phyloP scores from a whole-genome alignment of 2,329 filamentous ascomycete genomes.

The Parastagonospora avenae region DNA sequence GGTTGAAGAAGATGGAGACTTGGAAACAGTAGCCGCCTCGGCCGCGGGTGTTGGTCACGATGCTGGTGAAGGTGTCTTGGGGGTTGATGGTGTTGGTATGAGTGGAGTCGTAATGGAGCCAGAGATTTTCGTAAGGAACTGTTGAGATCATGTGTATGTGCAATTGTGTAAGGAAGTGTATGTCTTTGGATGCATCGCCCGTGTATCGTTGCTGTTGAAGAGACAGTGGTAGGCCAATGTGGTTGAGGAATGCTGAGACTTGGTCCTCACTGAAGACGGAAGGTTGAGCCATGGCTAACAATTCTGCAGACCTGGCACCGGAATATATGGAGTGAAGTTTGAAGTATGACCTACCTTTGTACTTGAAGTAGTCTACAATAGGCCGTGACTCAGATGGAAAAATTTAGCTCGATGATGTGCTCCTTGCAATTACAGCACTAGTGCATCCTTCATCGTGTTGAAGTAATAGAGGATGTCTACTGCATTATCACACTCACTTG shows the following conservation, averaged over 20 bases:
- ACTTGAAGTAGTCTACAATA: background rate
- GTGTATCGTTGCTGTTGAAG: conserved; percentile 12
- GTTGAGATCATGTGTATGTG: conserved; percentile 56
- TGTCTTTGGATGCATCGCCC: conserved; percentile 16
- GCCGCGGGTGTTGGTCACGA: conserved; percentile 50
- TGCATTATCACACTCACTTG: no score
- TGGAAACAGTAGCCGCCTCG: conserved; percentile 68
- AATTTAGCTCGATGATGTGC: conserved; percentile 1
- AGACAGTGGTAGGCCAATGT: conserved; percentile 34
- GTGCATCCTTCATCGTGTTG: no score
- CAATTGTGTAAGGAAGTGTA: conserved; percentile 47
- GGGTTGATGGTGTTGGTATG: conserved; percentile 50
- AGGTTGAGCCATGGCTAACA: conserved; percentile 6
- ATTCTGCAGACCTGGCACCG: background rate
- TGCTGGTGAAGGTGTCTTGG: conserved; percentile 56
- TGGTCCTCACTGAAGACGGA: conserved; percentile 34
- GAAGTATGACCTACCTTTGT: background rate
- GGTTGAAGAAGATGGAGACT: conserved; percentile 59
- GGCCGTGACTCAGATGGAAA: background rate
- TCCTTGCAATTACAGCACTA: background rate
- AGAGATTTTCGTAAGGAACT: conserved; percentile 63
- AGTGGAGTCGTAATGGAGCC: conserved; percentile 55
- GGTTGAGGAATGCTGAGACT: conserved; percentile 38
- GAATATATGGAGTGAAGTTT: background rate
- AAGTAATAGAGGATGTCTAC: no score